Conservation (phyloP, 768 basidiomycete genomes). For the Mycena indigotica region DNA sequence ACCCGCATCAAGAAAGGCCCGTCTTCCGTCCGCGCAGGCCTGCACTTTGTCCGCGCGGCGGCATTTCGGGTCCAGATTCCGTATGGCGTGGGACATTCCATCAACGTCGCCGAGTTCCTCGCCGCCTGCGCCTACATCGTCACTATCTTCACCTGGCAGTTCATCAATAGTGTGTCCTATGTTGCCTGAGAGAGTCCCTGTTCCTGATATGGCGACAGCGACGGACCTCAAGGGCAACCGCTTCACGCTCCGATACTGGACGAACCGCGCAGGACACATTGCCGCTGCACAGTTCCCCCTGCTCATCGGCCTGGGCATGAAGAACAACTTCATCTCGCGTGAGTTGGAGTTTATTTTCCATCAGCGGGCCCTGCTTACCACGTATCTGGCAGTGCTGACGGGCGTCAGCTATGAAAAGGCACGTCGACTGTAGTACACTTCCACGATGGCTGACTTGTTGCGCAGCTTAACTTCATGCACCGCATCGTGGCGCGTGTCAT, state of each 20-base stretch:
- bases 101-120: conserved; percentile 32
- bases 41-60: conserved; percentile 28
- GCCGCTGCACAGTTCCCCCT: conserved; percentile 43
- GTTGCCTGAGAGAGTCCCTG: too few relatives aligned
- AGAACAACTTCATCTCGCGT: conserved; percentile 51
- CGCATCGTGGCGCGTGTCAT: conserved; percentile 43
- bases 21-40: conserved; percentile 1
- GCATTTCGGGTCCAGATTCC: conserved; percentile 26
- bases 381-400: conserved; percentile 35
- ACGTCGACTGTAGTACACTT: neutral
- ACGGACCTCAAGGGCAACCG: conserved; percentile 14
- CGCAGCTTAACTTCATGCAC: conserved; percentile 37
- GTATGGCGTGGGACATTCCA: conserved; percentile 22
- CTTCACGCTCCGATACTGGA: conserved; percentile 16
- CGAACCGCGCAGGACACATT: conserved; percentile 35
- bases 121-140: conserved; percentile 28
- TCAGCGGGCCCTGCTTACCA: neutral
- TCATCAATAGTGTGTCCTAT: conserved; percentile 29
- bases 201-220: too few relatives aligned
- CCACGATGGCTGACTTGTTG: neutral
- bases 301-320: conserved; percentile 49
- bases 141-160: conserved; percentile 31
- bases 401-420: conserved; percentile 36
- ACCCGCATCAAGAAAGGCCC: neutral
- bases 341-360: conserved; percentile 17